These are phyloP conservation scores for Chaetomium olivaceum DNA, from an alignment of 2,329 filamentous ascomycete genomes.

Conservation along the genomic window DNA sequence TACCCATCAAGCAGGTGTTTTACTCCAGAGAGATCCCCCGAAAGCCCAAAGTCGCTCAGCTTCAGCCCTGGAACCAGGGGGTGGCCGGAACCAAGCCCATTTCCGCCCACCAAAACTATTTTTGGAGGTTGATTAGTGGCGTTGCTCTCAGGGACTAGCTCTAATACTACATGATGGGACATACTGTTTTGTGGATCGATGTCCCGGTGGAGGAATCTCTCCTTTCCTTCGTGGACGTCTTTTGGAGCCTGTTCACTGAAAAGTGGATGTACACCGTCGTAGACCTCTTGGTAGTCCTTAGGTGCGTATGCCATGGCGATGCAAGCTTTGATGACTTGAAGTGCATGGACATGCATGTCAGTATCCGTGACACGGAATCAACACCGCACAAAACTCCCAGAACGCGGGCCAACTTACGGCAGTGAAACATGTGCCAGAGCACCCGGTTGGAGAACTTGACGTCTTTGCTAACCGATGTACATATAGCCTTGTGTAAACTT, in stretches of 20 bases:
- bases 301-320: neutral
- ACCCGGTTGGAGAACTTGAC: neutral
- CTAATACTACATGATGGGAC: neutral
- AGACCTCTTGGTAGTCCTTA: neutral
- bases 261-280: neutral
- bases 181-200: slow-evolving; percentile 15
- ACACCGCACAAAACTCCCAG: no score
- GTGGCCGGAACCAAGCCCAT: neutral
- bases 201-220: slow-evolving; percentile 10
- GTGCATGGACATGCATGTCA: no score
- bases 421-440: slow-evolving; percentile 1
- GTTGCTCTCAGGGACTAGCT: no score
- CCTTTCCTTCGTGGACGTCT: neutral
- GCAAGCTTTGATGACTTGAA: neutral
- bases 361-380: no score
- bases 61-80: neutral
- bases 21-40: fast-evolving
- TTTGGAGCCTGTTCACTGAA: neutral
- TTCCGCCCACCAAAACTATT: slow-evolving; percentile 2
- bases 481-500: neutral
- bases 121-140: neutral
- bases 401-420: neutral
- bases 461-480: neutral
- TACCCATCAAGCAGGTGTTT: neutral
- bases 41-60: slow-evolving; percentile 13